phyloP scores from a whole-genome alignment of 306 rosid species.

The Parietaria judaica region DNA sequence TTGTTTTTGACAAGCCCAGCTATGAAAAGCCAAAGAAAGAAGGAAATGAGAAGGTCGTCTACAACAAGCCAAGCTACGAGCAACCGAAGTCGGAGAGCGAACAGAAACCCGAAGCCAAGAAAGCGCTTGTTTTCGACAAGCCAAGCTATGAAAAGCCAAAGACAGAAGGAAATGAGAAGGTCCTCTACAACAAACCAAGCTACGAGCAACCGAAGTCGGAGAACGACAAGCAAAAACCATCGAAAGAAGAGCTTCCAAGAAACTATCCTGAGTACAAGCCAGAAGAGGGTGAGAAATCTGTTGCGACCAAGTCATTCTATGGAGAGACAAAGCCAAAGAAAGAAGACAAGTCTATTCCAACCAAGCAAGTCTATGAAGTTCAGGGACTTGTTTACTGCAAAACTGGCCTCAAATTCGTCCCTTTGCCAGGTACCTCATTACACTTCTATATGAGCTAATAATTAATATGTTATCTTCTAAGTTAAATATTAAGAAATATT shows the following conservation, averaged over 20 bases:
- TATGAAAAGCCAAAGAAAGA: constrained; percentile 4
- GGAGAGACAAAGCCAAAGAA: constrained; percentile 3
- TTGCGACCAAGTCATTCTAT: background rate
- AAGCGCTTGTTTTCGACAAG: too few relatives aligned
- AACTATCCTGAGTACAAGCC: background rate
- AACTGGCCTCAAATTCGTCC: constrained; percentile 25
- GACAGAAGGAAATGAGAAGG: too few relatives aligned
- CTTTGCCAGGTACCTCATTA: constrained; percentile 40
- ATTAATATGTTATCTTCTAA: background rate
- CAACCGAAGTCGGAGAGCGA: background rate
- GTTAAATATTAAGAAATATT: too few relatives aligned
- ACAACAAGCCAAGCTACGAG: background rate
- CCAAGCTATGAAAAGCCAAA: too few relatives aligned
- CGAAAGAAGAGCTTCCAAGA: background rate
- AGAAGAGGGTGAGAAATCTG: background rate
- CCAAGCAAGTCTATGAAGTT: constrained; percentile 1
- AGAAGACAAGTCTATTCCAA: constrained; percentile 1
- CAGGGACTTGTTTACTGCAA: constrained; percentile 44
- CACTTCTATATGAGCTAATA: background rate
- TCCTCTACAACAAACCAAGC: too few relatives aligned
- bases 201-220: too few relatives aligned
- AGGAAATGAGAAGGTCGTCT: background rate
- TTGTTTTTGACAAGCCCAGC: background rate
- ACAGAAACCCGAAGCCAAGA: background rate
- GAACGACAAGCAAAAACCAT: background rate